These are phyloP conservation scores for Globisporangium recalcitrans DNA, from an alignment of 352 stramenopile species.

Conservation along the genomic window DNA sequence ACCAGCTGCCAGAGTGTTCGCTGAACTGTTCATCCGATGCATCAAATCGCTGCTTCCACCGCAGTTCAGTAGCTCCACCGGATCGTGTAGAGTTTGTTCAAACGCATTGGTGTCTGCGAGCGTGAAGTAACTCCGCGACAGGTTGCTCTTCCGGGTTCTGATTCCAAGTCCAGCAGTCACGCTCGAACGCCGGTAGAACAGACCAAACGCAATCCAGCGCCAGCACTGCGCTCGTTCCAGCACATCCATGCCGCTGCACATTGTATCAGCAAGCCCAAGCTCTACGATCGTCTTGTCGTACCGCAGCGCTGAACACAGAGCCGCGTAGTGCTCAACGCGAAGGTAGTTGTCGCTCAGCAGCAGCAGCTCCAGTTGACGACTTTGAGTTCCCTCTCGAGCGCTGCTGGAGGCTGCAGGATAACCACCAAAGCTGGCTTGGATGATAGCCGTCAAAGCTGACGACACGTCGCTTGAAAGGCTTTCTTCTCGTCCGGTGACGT, in stretches of 20 bases:
- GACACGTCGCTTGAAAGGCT: neutral
- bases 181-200: neutral
- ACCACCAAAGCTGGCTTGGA: neutral
- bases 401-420: neutral
- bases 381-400: neutral
- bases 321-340: neutral
- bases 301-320: neutral
- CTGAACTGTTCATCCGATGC: neutral
- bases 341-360: neutral
- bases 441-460: neutral
- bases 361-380: neutral
- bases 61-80: neutral
- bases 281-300: neutral
- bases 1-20: neutral
- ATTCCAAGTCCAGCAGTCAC: neutral
- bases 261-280: neutral
- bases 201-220: neutral
- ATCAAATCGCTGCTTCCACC: neutral
- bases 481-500: neutral
- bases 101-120: neutral
- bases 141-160: neutral
- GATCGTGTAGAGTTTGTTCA: neutral
- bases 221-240: slow-evolving; percentile 1
- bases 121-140: neutral
- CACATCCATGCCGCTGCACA: neutral